Percentiles rank a stretch among this genome's conserved stretches.
These are phyloP conservation scores for Physcomitrium patens DNA, from an alignment of 225 moss, liverwort and hornwort genomes.

Conservation along the genomic window DNA sequence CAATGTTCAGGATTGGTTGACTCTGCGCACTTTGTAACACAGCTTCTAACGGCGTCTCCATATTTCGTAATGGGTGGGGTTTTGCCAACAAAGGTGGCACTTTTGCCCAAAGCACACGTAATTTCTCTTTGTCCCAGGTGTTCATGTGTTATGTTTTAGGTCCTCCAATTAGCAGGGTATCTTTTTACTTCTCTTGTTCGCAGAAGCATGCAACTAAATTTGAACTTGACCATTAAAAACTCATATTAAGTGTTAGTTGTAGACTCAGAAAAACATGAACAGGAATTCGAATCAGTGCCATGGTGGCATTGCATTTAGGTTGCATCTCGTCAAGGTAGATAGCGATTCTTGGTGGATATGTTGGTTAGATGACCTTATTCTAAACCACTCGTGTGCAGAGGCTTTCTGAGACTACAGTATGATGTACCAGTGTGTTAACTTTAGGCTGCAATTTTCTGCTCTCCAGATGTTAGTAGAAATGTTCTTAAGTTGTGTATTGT, in stretches of 20 bases:
- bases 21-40: slow-evolving; percentile 62
- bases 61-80: slow-evolving; percentile 39
- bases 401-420: too few species aligned
- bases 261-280: neutral
- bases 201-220: neutral
- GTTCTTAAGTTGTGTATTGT: neutral
- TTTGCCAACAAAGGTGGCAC: slow-evolving; percentile 42
- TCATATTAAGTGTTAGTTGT: slow-evolving; percentile 2
- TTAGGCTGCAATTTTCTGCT: too few species aligned
- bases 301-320: too few species aligned
- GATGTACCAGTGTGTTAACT: too few species aligned
- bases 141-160: neutral
- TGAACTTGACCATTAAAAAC: slow-evolving; percentile 21
- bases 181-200: neutral
- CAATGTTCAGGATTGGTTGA: slow-evolving; percentile 77
- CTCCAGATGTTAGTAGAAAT: too few species aligned
- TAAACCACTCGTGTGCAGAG: too few species aligned
- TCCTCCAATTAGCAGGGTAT: neutral
- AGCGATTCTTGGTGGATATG: too few species aligned
- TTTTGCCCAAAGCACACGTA: slow-evolving; percentile 66
- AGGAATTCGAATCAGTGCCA: slow-evolving; percentile 1
- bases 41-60: slow-evolving; percentile 55
- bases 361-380: too few species aligned
- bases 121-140: neutral
- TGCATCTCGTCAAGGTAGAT: too few species aligned